Evolutionary conservation across 1,284 basidiomycete species (phyloP).

Genomic region (Limonomyces culmigenus): DNA sequence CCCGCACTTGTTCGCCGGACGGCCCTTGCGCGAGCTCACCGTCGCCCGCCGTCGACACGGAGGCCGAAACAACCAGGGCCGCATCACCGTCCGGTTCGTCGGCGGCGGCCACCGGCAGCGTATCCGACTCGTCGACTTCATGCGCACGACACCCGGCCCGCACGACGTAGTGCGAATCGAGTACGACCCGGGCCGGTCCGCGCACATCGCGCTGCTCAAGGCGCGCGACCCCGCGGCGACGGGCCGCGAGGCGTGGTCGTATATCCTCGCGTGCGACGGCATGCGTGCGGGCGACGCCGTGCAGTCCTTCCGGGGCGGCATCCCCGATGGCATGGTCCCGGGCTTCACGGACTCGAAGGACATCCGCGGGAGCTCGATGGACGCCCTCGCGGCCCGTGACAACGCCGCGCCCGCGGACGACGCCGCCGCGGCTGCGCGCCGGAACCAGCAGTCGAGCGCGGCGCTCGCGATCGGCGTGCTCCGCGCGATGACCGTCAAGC

Average conservation of each 20-base stretch:
- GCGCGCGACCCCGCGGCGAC: constrained; percentile 27
- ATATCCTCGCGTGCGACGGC: constrained; percentile 87
- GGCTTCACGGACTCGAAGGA: constrained; percentile 30
- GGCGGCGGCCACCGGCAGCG: constrained; percentile 89
- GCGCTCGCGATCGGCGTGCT: constrained; percentile 77
- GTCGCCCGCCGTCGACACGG: constrained; percentile 72
- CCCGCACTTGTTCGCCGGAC: constrained; percentile 69
- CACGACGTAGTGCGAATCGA: constrained; percentile 90
- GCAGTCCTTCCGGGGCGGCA: constrained; percentile 73
- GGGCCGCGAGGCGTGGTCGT: constrained; percentile 48
- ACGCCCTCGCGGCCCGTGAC: constrained; percentile 3
- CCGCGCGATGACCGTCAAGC: constrained; percentile 72
- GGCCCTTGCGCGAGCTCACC: constrained; percentile 75
- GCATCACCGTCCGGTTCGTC: constrained; percentile 71
- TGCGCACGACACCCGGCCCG: constrained; percentile 56
- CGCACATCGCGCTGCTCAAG: constrained; percentile 83
- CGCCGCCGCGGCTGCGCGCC: constrained; percentile 1
- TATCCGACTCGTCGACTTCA: constrained; percentile 81
- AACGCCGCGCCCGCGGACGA: constrained; percentile 11
- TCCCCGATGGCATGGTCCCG: constrained; percentile 61
- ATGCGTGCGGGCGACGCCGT: constrained; percentile 81
- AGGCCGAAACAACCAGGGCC: constrained; percentile 73
- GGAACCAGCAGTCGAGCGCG: constrained; percentile 8
- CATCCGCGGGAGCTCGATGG: constrained; percentile 32
- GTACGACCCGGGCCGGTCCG: constrained; percentile 89